Evolutionary conservation across 768 basidiomycete species (phyloP).

Genomic region (Mycena pura): DNA sequence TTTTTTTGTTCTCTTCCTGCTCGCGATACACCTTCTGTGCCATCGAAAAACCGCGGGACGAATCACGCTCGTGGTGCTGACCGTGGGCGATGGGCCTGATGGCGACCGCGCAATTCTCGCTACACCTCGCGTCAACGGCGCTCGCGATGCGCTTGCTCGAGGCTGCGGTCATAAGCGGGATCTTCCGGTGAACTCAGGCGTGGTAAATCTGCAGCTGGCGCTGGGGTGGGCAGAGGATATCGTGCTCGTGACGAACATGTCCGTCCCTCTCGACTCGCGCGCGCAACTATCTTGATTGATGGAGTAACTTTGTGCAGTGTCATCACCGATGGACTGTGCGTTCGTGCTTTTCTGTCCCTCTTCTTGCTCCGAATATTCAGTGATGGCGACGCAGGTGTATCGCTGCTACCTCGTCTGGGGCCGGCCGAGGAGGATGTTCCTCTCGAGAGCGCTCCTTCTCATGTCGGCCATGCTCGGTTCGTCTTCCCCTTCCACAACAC

Average conservation of each 20-base stretch:
- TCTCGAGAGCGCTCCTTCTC: constrained; percentile 3
- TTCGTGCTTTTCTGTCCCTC: not conserved
- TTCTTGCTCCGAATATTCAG: too few relatives aligned
- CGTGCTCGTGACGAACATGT: constrained; percentile 14
- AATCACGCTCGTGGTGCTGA: not conserved
- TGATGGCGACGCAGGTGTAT: too few relatives aligned
- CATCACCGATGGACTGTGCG: constrained; percentile 12
- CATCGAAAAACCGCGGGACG: constrained; percentile 6
- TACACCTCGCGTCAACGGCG: not conserved
- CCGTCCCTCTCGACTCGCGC: not conserved
- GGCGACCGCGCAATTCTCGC: constrained; percentile 6
- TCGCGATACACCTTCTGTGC: constrained; percentile 10
- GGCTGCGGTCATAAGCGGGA: not conserved
- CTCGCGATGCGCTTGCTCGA: constrained; percentile 2
- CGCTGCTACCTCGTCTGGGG: constrained; percentile 20
- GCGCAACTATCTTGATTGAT: too few relatives aligned
- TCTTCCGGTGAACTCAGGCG: not conserved
- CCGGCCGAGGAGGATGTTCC: not conserved
- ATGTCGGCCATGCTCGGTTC: constrained; percentile 11
- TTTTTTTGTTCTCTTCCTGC: not conserved
- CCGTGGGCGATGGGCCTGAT: not conserved
- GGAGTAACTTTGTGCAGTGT: not conserved
- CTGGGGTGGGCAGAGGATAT: constrained; percentile 4
- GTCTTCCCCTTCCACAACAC: too few relatives aligned
- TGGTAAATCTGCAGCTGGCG: not conserved